Percentiles rank a stretch among this genome's conserved stretches.
phyloP scores from a whole-genome alignment of 1,284 basidiomycete species.

The Cutaneotrichosporon cavernicola region DNA sequence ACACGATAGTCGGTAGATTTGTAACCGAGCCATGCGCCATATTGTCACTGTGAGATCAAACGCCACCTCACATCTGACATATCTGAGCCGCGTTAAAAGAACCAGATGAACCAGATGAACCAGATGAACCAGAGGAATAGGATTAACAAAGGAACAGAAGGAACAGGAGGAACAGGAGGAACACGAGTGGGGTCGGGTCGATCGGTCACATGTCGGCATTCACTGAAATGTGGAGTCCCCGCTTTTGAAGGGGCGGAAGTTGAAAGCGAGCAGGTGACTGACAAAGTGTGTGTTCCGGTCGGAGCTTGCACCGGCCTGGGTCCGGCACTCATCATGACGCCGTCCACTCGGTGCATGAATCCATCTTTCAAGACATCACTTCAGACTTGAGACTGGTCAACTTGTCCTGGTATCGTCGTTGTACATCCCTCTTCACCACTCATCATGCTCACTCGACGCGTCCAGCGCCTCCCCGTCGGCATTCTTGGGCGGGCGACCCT shows the following conservation, averaged over 20 bases:
- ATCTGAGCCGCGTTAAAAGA: too few relatives aligned
- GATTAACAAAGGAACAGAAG: too few relatives aligned
- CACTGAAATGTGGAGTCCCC: neutral
- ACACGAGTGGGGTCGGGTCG: too few relatives aligned
- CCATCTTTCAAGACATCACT: neutral
- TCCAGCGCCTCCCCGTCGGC: slow-evolving; percentile 14
- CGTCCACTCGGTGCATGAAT: neutral
- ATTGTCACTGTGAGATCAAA: neutral
- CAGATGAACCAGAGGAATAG: too few relatives aligned
- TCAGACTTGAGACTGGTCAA: neutral
- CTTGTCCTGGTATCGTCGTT: neutral
- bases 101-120: neutral
- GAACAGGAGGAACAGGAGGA: neutral
- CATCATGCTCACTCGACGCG: slow-evolving; percentile 23
- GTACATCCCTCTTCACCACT: slow-evolving; percentile 9
- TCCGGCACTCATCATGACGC: slow-evolving; percentile 6
- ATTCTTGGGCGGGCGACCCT: slow-evolving; percentile 11
- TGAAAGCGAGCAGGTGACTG: neutral
- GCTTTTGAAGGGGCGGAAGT: neutral
- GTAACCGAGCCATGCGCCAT: neutral
- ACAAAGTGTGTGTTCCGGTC: slow-evolving; percentile 5
- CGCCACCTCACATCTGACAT: too few relatives aligned
- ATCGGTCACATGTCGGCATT: slow-evolving; percentile 2
- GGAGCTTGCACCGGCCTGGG: slow-evolving; percentile 11
- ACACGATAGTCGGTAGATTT: too few relatives aligned